Conservation (phyloP, 2,329 filamentous ascomycete species). For the Pseudogymnoascus sp. region DNA sequence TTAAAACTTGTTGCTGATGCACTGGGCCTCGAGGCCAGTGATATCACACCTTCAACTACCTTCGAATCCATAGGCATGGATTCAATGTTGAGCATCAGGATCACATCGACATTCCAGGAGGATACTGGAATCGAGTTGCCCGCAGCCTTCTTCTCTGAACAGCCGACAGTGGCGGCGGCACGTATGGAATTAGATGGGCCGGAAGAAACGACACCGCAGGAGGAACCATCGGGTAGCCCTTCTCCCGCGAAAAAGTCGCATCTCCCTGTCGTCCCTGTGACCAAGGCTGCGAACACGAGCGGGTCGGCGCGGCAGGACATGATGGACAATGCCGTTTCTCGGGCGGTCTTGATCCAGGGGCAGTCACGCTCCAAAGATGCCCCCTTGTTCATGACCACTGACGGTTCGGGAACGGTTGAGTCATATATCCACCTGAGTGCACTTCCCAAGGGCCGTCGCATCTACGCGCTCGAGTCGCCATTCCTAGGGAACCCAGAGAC, state of each 20-base stretch:
- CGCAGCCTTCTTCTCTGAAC: not conserved
- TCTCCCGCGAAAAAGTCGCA: not conserved
- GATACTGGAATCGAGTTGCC: slow-evolving; percentile 9
- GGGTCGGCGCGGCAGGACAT: not conserved
- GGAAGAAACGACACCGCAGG: not conserved
- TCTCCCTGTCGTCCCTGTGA: not conserved
- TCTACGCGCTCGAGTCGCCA: not conserved
- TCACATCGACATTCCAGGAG: slow-evolving; percentile 7
- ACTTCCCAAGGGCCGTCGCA: not conserved
- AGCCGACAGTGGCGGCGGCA: slow-evolving; percentile 6
- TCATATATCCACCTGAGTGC: not conserved
- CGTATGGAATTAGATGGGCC: not conserved
- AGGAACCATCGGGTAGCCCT: not conserved
- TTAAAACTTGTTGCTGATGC: slow-evolving; percentile 11
- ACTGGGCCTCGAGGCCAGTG: slow-evolving; percentile 8
- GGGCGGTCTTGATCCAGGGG: not conserved
- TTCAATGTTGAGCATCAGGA: slow-evolving; percentile 13
- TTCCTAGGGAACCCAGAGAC: not conserved
- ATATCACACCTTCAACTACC: not conserved
- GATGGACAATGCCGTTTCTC: not conserved
- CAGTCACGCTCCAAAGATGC: not conserved
- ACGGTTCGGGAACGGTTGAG: not conserved
- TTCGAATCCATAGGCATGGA: slow-evolving; percentile 14
- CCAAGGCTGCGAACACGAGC: not conserved
- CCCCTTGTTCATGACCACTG: not conserved